Percentiles rank a stretch among this genome's conserved stretches.
These are phyloP conservation scores for Fonsecaea pedrosoi DNA, from an alignment of 2,329 filamentous ascomycete species.

Conservation along the genomic window DNA sequence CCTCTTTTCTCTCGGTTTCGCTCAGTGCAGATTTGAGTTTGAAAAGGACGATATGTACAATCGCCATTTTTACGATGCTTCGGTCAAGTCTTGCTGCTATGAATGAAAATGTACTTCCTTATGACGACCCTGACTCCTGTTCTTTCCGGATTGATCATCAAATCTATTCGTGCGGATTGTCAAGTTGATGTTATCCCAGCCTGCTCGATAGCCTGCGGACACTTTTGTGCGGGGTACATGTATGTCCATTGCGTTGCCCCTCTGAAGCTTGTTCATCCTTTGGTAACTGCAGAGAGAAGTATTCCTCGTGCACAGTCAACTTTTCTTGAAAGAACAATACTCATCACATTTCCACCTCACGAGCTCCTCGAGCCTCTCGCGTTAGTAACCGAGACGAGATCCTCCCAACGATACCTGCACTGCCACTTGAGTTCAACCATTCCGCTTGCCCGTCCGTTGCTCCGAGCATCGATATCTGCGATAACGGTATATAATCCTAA, in stretches of 20 bases:
- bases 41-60: slow-evolving; percentile 73
- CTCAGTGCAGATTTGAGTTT: slow-evolving; percentile 64
- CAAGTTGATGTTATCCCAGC: neutral
- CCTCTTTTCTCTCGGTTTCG: slow-evolving; percentile 61
- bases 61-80: slow-evolving; percentile 56
- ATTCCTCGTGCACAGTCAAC: neutral
- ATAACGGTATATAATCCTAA: neutral
- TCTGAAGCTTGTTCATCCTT: neutral
- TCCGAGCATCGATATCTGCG: slow-evolving; percentile 7
- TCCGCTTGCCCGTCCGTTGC: slow-evolving; percentile 20
- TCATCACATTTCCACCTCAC: neutral
- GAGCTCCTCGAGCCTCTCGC: neutral
- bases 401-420: neutral
- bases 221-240: neutral
- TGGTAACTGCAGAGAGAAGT: neutral
- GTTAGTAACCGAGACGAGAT: neutral
- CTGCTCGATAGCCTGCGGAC: neutral
- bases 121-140: neutral
- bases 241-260: neutral
- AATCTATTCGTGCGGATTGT: neutral
- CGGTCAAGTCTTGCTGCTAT: neutral
- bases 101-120: neutral
- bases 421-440: neutral
- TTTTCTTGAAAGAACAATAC: neutral
- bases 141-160: neutral